Evolutionary conservation across 352 stramenopile genomes (phyloP), one percentile per base, ranked within the genome.

Genomic region (Pythium brachiatum): DNA sequence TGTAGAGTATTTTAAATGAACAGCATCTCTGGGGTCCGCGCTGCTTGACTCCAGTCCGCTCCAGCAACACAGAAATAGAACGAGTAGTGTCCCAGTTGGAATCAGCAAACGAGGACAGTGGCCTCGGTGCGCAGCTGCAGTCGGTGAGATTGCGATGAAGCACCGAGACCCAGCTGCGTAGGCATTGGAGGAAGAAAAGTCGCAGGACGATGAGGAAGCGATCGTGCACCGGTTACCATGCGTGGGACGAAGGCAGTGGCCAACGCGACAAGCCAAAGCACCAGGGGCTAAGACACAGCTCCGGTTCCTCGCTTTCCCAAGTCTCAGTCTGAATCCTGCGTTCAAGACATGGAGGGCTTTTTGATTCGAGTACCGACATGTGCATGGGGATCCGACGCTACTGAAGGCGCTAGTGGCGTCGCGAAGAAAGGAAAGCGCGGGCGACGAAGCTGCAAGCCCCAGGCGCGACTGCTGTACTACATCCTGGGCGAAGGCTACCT

Each of bases 401-500:
- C 31, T 2, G 67, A 66, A 38, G 43, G 48, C 23, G 38, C 55
- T 32, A 21, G 21, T 9, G 32, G 21, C 5, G 15, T 15, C 21
- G 16, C 57, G 2, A 59, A 27, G 43, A 47, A 38, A 25, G 54
- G 55, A 1, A 61, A 20, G 63, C 58, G 62, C 64, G 60, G 62
- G 52, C 9, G 69, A 66, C 32, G 70, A 71, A 55, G 56, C 64
- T 13, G 57, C 70, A 53, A 57, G 54, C 68, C 11, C 41, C 70
- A 54, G 31, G 68, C 60, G 54, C 67, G 73, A 15, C 21, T 88
- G 48, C 70, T 91, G 9, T 91, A 89, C 61, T 91, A 89, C 50
- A 65, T 82, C 47, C 54, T 89, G 3, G 79, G 79, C 47, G 82
- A 88, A 71, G 82, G 82, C 0, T 89, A 73, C 50, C 36, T 91